Conservation (phyloP, 345 rosid genomes). For the Gossypium ekmanianum region DNA sequence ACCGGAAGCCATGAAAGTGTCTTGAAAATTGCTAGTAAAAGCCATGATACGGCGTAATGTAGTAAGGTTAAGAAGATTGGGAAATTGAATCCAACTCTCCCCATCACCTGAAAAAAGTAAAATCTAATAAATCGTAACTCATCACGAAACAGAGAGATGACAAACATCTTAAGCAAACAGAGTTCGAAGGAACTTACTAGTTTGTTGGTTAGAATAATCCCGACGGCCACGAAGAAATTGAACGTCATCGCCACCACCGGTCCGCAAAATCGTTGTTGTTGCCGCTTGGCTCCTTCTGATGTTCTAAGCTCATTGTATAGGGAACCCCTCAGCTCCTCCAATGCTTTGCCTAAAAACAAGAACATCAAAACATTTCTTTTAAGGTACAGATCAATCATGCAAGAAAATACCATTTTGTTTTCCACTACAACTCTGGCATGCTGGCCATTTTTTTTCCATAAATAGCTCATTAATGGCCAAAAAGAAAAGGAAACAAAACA, state of each 20-base stretch:
- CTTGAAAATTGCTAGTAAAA: slow-evolving; percentile 75
- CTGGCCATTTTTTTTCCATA: not conserved
- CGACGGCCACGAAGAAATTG: slow-evolving; percentile 84
- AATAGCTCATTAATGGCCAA: not conserved
- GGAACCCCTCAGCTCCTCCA: slow-evolving; percentile 83
- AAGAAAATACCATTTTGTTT: not conserved
- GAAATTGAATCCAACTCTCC: slow-evolving; percentile 73
- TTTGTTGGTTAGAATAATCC: slow-evolving; percentile 84
- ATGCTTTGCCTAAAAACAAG: slow-evolving; percentile 53
- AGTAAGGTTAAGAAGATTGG: slow-evolving; percentile 84
- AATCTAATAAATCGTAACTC: too few relatives aligned
- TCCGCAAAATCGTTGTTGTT: slow-evolving; percentile 80
- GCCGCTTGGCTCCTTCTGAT: slow-evolving; percentile 83
- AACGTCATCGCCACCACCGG: slow-evolving; percentile 82
- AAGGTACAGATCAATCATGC: not conserved
- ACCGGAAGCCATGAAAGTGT: slow-evolving; percentile 67
- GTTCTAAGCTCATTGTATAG: slow-evolving; percentile 81
- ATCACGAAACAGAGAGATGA: too few relatives aligned
- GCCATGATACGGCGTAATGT: slow-evolving; percentile 76
- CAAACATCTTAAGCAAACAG: not conserved
- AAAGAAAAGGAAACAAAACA: not conserved
- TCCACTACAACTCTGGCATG: not conserved
- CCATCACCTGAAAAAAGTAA: slow-evolving; percentile 63
- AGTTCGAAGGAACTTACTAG: slow-evolving; percentile 32
- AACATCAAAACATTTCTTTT: not conserved